Evolutionary conservation across 73 alveolate species (phyloP).

Genomic region (Paramecium sexaurelia): DNA sequence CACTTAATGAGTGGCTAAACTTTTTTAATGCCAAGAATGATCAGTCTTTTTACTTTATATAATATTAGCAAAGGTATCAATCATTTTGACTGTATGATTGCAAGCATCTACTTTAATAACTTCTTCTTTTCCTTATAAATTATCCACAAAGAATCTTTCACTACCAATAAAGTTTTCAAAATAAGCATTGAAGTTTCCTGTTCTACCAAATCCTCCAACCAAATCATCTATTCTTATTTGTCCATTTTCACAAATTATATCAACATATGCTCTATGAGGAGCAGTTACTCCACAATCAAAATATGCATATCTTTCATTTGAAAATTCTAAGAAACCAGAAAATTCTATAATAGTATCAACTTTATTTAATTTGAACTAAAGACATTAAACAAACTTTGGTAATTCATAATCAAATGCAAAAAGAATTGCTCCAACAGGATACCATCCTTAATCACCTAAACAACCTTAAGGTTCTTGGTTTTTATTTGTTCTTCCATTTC

Average conservation of each 20-base stretch:
- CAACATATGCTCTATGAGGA: slow-evolving; percentile 71
- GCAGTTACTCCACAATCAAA: slow-evolving; percentile 74
- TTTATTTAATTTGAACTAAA: slow-evolving; percentile 66
- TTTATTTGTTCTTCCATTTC: slow-evolving; percentile 77
- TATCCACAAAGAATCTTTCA: slow-evolving; percentile 70
- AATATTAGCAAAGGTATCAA: slow-evolving; percentile 64
- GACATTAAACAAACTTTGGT: slow-evolving; percentile 69
- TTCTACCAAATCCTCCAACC: slow-evolving; percentile 76
- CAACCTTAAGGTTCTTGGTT: slow-evolving; percentile 74
- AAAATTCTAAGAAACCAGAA: slow-evolving; percentile 72
- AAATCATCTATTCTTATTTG: slow-evolving; percentile 67
- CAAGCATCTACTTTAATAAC: slow-evolving; percentile 64
- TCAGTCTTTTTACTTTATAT: slow-evolving; percentile 51
- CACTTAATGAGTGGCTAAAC: slow-evolving; percentile 63
- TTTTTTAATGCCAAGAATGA: slow-evolving; percentile 61
- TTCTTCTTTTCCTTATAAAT: slow-evolving; percentile 73
- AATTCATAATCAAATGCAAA: slow-evolving; percentile 72
- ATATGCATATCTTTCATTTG: slow-evolving; percentile 68
- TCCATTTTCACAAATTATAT: slow-evolving; percentile 72
- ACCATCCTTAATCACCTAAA: slow-evolving; percentile 78
- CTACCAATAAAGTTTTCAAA: slow-evolving; percentile 72
- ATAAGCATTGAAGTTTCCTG: slow-evolving; percentile 74
- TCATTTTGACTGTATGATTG: slow-evolving; percentile 69
- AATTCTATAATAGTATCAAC: slow-evolving; percentile 74
- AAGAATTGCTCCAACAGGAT: slow-evolving; percentile 72